These are phyloP conservation scores for Macrophomina phaseolina DNA, from an alignment of 2,329 filamentous ascomycete species.

Conservation along the genomic window DNA sequence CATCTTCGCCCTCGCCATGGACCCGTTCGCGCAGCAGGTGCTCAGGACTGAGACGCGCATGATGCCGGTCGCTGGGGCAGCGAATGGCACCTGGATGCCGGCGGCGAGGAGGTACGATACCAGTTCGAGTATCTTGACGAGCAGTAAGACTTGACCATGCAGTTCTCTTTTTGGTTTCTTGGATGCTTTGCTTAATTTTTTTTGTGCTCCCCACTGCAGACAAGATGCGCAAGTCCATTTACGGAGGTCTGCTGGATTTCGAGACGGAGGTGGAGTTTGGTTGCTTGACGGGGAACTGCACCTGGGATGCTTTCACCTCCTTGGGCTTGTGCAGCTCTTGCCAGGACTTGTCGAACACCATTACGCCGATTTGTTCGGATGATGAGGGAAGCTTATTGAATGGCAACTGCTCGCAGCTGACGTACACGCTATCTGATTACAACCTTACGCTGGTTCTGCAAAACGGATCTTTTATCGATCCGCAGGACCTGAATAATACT, in stretches of 20 bases:
- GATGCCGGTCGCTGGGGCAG: not conserved
- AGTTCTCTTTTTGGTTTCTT: no score
- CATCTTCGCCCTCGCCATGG: constrained; percentile 26
- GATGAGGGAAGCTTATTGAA: not conserved
- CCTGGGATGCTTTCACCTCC: constrained; percentile 27
- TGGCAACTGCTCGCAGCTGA: constrained; percentile 7
- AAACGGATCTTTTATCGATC: not conserved
- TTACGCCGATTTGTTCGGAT: constrained; percentile 8
- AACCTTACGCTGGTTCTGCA: constrained; percentile 16
- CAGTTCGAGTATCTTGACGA: not conserved
- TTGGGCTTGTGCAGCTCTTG: constrained; percentile 27
- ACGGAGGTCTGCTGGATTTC: constrained; percentile 22
- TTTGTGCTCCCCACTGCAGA: not conserved
- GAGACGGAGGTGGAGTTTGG: constrained; percentile 17
- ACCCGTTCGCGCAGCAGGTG: constrained; percentile 30
- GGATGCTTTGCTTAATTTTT: not conserved
- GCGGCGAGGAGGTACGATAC: not conserved
- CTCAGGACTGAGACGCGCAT: constrained; percentile 22
- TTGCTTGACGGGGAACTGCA: constrained; percentile 28
- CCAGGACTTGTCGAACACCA: constrained; percentile 3
- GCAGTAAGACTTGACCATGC: not conserved
- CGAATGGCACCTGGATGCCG: constrained; percentile 11
- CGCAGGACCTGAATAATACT: not conserved
- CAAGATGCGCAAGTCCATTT: constrained; percentile 25
- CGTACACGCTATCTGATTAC: constrained; percentile 9